Base-by-base conservation (phyloP, 345 rosid species). In the Brassica incana region DNA sequence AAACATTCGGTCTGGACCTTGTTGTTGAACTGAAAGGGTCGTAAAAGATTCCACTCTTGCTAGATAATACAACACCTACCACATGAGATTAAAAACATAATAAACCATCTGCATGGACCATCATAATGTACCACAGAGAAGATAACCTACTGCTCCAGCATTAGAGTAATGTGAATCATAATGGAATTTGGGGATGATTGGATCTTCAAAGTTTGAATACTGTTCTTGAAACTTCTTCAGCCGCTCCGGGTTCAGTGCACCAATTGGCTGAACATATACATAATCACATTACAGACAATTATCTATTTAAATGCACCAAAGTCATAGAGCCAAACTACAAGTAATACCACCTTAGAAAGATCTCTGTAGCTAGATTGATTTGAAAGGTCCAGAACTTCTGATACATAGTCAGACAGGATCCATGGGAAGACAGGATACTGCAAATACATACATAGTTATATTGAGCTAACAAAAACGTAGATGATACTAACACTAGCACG, bases 391-490 rank as follows among this genome's bases (percentile, higher is more conserved):
- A 95, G 72, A 81, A 56, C 81, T 84, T 87, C 81, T 36, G 99
- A 90, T 75, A 63, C 76, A 84, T 91, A 93, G 85, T 93, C 88
- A 48, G 91, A 86, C 65, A 93, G 85, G 80, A 95, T 78, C 99
- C 99, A 95, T 18, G 99, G 99, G 80, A 95, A 93, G 82, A 95
- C 95, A 65, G 98, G 98, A 88, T 95, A 95, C 99, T 95, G 90
- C 87, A 85, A 74, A 75, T 33, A 81, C 80, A 81, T 20, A 14
- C 70, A 73, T 40, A 45, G 72, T 29, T 52, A 60, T 52, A 61
- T 15, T 20, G 9, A 54, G 58, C 3, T 25, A 25, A 38, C 30
- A 27, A 8, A 6, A 12, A 29, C n/a, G 18, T 30, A 73, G 62
- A 59, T 4, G 27, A 66, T 66, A 65, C 59, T 59, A 52, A 52